Percentiles rank a stretch among this genome's conserved stretches.
These are phyloP conservation scores for Cerrena zonata DNA, from an alignment of 1,284 basidiomycete species.

Conservation along the genomic window DNA sequence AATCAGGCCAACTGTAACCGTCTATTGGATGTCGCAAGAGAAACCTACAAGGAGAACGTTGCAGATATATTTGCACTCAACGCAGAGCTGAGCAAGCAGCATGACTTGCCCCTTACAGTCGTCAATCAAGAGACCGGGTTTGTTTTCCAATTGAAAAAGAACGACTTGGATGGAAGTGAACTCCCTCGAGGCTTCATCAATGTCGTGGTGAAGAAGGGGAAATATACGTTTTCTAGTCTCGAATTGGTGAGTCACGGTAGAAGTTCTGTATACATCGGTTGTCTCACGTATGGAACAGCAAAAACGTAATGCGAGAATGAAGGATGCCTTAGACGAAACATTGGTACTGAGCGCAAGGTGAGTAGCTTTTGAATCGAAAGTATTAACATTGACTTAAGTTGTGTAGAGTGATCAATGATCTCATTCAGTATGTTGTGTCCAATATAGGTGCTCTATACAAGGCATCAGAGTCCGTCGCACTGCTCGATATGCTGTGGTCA, in stretches of 20 bases:
- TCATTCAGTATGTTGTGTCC: constrained; percentile 59
- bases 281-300: constrained; percentile 43
- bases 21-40: constrained; percentile 85
- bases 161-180: constrained; percentile 48
- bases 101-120: constrained; percentile 59
- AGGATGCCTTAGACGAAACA: constrained; percentile 78
- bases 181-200: constrained; percentile 71
- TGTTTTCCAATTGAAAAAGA: constrained; percentile 64
- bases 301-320: constrained; percentile 79
- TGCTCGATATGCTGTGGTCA: constrained; percentile 81
- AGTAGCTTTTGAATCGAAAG: too few species aligned
- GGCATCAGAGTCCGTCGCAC: constrained; percentile 82
- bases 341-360: constrained; percentile 75
- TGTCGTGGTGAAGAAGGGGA: constrained; percentile 58
- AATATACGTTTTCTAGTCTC: constrained; percentile 72
- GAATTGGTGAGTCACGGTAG: constrained; percentile 68
- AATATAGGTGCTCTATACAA: constrained; percentile 77
- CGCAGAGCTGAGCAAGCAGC: constrained; percentile 49
- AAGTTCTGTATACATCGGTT: too few species aligned
- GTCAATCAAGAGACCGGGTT: constrained; percentile 62
- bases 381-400: too few species aligned
- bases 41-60: constrained; percentile 87
- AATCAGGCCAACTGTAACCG: constrained; percentile 72
- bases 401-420: constrained; percentile 70
- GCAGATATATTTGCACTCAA: constrained; percentile 74